Evolutionary conservation across 306 rosid genomes (phyloP).

Genomic region (Canavalia gladiata): DNA sequence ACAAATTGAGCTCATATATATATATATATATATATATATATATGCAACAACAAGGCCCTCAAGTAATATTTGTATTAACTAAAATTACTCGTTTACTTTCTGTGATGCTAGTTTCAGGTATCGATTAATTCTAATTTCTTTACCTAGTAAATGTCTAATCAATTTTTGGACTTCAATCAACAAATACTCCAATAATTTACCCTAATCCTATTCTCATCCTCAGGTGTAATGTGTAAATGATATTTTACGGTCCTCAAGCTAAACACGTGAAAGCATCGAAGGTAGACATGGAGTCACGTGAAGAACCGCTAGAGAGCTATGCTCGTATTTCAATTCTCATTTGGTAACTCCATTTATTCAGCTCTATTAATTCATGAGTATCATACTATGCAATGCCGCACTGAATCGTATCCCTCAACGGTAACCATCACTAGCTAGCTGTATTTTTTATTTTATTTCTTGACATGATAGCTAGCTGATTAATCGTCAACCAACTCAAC

Average conservation of each 20-base stretch:
- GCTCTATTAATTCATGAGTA: background rate
- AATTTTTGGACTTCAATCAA: background rate
- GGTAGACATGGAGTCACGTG: constrained; percentile 41
- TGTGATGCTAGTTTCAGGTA: no score
- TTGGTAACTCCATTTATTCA: background rate
- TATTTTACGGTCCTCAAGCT: constrained; percentile 19
- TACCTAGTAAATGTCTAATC: no score
- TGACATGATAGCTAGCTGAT: background rate
- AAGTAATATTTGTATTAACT: no score
- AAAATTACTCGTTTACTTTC: no score
- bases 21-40: no score
- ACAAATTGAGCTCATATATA: no score
- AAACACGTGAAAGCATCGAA: constrained; percentile 53
- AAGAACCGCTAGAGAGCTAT: constrained; percentile 28
- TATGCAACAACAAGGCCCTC: no score
- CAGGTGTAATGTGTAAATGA: background rate
- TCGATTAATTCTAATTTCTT: no score
- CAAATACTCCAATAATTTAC: background rate
- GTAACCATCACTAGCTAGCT: background rate
- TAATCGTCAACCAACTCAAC: background rate
- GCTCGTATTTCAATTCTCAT: constrained; percentile 14
- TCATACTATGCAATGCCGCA: background rate
- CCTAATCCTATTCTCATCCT: background rate
- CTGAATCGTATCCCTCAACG: background rate
- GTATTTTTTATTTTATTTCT: background rate